Conservation (phyloP, 306 rosid species). For the Ormosia semicastrata region DNA sequence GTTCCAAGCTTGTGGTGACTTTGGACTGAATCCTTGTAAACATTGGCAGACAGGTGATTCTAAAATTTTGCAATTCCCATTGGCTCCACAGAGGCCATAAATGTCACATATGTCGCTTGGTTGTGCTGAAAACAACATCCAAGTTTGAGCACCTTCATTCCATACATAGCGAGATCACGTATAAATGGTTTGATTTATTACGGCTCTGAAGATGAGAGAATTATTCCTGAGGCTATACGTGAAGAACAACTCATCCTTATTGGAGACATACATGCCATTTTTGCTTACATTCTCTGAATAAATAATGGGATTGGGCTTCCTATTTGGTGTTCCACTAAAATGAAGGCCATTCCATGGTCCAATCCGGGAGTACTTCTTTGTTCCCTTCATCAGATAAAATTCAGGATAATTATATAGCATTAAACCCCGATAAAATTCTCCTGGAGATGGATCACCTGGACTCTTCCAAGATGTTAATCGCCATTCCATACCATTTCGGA, state of each 20-base stretch:
- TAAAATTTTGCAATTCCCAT: constrained; percentile 14
- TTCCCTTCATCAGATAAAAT: not conserved
- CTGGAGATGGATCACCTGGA: constrained; percentile 28
- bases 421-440: not conserved
- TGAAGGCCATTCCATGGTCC: constrained; percentile 40
- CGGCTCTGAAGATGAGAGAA: not conserved
- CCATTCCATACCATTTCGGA: constrained; percentile 14
- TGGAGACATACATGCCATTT: not conserved
- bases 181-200: not conserved
- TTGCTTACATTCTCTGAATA: no score
- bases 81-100: constrained; percentile 34
- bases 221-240: not conserved
- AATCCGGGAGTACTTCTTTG: not conserved
- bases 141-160: not conserved
- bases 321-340: constrained; percentile 1
- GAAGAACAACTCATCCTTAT: constrained; percentile 27
- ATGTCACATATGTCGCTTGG: not conserved
- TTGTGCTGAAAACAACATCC: no score
- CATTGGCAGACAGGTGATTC: constrained; percentile 24
- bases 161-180: not conserved
- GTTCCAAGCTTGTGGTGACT: constrained; percentile 19
- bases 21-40: constrained; percentile 37
- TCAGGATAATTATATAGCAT: constrained; percentile 23
- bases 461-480: constrained; percentile 23
- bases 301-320: no score